Percentiles rank a stretch among this genome's conserved stretches.
These are phyloP conservation scores for Sporisorium exsertum DNA, from an alignment of 1,284 basidiomycete species.

Conservation along the genomic window DNA sequence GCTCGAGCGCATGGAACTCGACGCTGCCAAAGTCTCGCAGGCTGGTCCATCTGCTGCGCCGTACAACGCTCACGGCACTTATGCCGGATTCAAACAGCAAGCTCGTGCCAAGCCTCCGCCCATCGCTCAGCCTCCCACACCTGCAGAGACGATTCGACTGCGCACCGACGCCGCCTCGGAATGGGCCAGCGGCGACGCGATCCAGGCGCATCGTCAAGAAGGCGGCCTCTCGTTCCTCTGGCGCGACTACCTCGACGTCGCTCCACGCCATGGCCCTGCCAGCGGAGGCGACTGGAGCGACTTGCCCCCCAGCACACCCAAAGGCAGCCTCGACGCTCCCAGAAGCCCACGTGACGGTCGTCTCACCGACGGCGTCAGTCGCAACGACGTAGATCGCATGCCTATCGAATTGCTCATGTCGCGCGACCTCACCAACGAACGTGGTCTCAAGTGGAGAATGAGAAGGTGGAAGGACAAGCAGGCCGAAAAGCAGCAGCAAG, in stretches of 20 bases:
- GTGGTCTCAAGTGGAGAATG: conserved; percentile 65
- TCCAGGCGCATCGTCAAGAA: conserved; percentile 48
- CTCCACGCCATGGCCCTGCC: conserved; percentile 62
- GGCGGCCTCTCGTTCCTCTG: conserved; percentile 64
- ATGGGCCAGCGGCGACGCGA: conserved; percentile 49
- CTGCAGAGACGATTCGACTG: conserved; percentile 51
- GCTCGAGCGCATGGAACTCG: conserved; percentile 33
- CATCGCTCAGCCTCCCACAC: conserved; percentile 62
- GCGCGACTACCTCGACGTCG: conserved; percentile 63
- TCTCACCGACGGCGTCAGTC: conserved; percentile 36
- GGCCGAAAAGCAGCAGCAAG: conserved; percentile 27
- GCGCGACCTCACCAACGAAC: conserved; percentile 61
- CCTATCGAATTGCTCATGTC: conserved; percentile 67
- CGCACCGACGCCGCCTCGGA: conserved; percentile 40
- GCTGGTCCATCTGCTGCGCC: conserved; percentile 37
- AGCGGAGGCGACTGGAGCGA: conserved; percentile 60
- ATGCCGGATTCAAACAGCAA: conserved; percentile 47
- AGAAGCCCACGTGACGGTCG: conserved; percentile 38
- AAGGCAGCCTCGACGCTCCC: conserved; percentile 29
- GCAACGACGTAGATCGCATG: conserved; percentile 62
- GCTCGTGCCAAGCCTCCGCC: conserved; percentile 54
- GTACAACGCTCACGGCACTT: conserved; percentile 45
- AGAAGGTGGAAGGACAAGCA: conserved; percentile 55
- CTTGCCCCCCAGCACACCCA: conserved; percentile 15
- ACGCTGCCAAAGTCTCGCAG: conserved; percentile 13